Evolutionary conservation across 805 yeast species (phyloP).

Genomic region (Saturnispora diversa): DNA sequence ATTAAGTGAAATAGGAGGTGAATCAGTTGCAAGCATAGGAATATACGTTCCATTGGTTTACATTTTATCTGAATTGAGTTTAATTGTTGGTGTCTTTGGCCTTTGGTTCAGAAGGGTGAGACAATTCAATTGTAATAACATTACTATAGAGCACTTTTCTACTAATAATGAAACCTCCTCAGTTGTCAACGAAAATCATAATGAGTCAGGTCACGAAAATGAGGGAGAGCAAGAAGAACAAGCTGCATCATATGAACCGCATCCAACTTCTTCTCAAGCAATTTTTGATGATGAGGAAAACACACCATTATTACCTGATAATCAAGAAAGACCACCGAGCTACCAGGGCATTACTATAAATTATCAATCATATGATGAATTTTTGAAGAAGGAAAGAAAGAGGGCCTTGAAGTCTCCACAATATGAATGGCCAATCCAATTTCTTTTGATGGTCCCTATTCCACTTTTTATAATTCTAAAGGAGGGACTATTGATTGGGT

Average conservation of each 20-base stretch:
- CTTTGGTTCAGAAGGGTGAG: constrained; percentile 33
- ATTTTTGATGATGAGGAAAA: constrained; percentile 1
- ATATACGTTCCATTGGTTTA: constrained; percentile 6
- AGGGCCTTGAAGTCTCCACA: constrained; percentile 39
- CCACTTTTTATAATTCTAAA: constrained; percentile 47
- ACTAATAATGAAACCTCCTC: constrained; percentile 11
- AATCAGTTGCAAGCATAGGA: constrained; percentile 29
- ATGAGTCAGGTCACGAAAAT: constrained; percentile 4
- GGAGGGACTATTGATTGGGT: constrained; percentile 47
- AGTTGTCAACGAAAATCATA: neutral
- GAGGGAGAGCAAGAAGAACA: constrained; percentile 11
- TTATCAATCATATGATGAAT: constrained; percentile 24
- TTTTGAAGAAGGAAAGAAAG: constrained; percentile 21
- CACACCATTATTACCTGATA: constrained; percentile 14
- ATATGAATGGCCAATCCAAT: constrained; percentile 81
- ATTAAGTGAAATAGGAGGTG: constrained; percentile 44
- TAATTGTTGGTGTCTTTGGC: constrained; percentile 38
- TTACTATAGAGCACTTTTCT: constrained; percentile 20
- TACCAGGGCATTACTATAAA: constrained; percentile 17
- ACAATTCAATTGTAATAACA: constrained; percentile 17
- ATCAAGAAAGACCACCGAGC: neutral
- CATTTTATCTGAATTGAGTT: constrained; percentile 4
- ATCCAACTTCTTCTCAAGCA: neutral
- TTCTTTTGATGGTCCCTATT: constrained; percentile 57
- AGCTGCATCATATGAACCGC: neutral